Evolutionary conservation across 2,329 filamentous ascomycete species (phyloP), one percentile per base, ranked within the genome.

Genomic region (Arthrocladium fulminans): DNA sequence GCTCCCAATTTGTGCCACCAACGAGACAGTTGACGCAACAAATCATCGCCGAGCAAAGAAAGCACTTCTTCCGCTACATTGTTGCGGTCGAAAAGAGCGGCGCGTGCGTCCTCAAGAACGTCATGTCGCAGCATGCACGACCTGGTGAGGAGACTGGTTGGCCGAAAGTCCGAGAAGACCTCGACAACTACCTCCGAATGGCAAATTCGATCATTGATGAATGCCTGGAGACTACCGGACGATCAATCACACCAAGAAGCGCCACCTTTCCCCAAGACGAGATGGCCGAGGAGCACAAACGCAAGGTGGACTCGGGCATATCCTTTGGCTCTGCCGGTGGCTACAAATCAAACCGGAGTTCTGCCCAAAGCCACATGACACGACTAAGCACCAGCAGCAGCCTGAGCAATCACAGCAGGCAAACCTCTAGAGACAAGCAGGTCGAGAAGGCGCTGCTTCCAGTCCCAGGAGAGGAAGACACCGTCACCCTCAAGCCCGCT

Each of bases 261-360:
- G 43, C 56, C 8, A 49, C 51, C 2, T 55, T 57, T 48, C 40
- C 27, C 40, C 68, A 39, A 53, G 59, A 20, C 42, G 53, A 58
- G 20, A 45, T 66, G 27, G 63, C 65, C 43, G 58, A 61, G 12
- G 58, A 59, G n/a, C 52, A 60, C 37, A 55, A 61, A 45, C 73
- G 77, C 57, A 81, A 81, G 63, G 75, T 74, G 19, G 80, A 83
- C 60, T 83, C 80, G 2, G 80, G 79, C 17, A 74, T 82, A 50
- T 81, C 77, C 62, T 80, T 82, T 57, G 70, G 67, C 43, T 66
- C 66, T 1, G 55, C 61, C 20, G 15, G 20, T 24, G 63, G 63
- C 35, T 63, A 61, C 24, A 61, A 65, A 24, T 63, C 64, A 8
- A 66, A 66, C 23, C 67, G 61, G 52, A 65, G 64, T 55, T 63